Evolutionary conservation across 352 stramenopile species (phyloP), one percentile per base, ranked within the genome.

Genomic region (Globisporangium megalacanthum): DNA sequence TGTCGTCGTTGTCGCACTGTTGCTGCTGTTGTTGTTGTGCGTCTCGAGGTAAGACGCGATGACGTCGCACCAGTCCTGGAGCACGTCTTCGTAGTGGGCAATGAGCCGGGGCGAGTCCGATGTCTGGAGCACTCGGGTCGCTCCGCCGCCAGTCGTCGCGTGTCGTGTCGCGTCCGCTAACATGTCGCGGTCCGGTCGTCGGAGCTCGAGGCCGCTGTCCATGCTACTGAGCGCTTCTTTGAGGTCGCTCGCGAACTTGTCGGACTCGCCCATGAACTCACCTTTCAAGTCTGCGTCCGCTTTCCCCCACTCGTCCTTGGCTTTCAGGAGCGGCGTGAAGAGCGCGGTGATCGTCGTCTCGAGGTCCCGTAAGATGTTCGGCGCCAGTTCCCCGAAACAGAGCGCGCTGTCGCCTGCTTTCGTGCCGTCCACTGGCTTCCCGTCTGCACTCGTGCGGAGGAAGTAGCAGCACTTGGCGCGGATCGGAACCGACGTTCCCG

Each of bases 41-140:
- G 91, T 95, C 64, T 98, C 84, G 29, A 98, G 66, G 61, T 98
- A 98, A 50, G 65, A 77, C 61, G 96, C 89, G 58, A 98, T 98
- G 52, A 98, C 88, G 58, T 97, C 83, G 65, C 95, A 98, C 95
- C 95, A 99, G 64, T 98, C 93, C 64, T 96, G 97, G 11, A 99
- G 69, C n/a, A 99, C 77, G 5, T 94, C 77, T 79, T 99, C 94
- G 57, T 98, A 98, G 61, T 98, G 83, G 0, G 80, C 73, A 20
- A 99, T 88, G 5, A 98, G 70, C 59, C 94, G 86, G 4, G 92
- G 89, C 44, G 94, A 96, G 67, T 96, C 82, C 4, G 81, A 75
- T 3, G 78, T 66, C 56, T 93, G 88, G 50, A 97, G 75, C 36
- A 73, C 63, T 13, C 77, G 69, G 2, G 58, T 72, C 29, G 69